Conservation (phyloP, 164 flowering plant genomes). For the Kalanchoe fedtschenkoi region DNA sequence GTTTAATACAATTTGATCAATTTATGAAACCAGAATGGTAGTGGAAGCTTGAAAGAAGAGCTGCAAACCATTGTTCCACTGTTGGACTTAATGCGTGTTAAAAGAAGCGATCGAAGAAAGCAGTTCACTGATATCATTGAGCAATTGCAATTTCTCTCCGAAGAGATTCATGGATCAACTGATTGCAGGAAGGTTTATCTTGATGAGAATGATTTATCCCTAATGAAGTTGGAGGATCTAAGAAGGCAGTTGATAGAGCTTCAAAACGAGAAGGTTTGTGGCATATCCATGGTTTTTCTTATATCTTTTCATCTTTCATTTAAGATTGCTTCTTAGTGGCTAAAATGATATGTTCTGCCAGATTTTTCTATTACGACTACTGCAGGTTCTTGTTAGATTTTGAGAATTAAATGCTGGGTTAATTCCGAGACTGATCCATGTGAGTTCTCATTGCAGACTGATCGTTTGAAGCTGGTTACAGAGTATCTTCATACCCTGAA, state of each 20-base stretch:
- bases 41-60: conserved; percentile 31
- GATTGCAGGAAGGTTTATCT: conserved; percentile 7
- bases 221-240: conserved; percentile 28
- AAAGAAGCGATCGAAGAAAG: conserved; percentile 26
- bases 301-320: neutral
- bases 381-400: too few species aligned
- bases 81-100: conserved; percentile 32
- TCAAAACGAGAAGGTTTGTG: conserved; percentile 36
- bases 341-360: too few species aligned
- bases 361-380: too few species aligned
- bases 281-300: neutral
- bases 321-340: too few species aligned
- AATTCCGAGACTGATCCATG: neutral
- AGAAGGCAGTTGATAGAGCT: conserved; percentile 18
- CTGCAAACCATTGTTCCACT: conserved; percentile 20
- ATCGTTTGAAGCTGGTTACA: conserved; percentile 47
- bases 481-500: conserved; percentile 37
- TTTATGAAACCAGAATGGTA: conserved; percentile 11
- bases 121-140: conserved; percentile 29
- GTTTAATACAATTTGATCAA: conserved; percentile 3
- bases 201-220: conserved; percentile 32
- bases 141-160: conserved; percentile 22
- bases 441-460: conserved; percentile 26
- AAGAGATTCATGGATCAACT: conserved; percentile 16
- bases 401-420: neutral